A percentile compares a stretch with the other conserved stretches of the same genome.
phyloP scores from a whole-genome alignment of 225 moss, liverwort and hornwort species.

The Ulota crispa region DNA sequence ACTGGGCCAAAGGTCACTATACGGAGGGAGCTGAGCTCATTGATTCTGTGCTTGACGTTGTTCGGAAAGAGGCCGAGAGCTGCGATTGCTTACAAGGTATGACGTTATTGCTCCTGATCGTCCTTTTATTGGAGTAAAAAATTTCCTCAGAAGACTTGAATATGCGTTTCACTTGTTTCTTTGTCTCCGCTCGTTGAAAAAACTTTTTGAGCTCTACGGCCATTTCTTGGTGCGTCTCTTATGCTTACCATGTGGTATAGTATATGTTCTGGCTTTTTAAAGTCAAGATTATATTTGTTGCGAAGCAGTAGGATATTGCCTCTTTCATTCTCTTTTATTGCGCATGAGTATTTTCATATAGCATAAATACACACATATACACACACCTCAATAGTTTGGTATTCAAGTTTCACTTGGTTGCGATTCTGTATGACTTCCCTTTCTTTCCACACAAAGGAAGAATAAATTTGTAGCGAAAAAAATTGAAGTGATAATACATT shows the following conservation, averaged over 20 bases:
- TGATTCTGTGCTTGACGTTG: conserved; percentile 54
- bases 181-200: neutral
- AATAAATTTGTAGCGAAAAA: neutral
- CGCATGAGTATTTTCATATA: neutral
- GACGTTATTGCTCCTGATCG: neutral
- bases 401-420: neutral
- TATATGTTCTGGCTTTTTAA: neutral
- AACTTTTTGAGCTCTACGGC: neutral
- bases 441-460: neutral
- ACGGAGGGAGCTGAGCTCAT: conserved; percentile 55
- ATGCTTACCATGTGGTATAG: neutral
- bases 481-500: neutral
- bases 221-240: conserved; percentile 2
- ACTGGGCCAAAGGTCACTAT: conserved; percentile 57
- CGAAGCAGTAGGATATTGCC: neutral
- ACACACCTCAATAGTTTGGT: neutral
- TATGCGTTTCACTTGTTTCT: neutral
- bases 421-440: neutral
- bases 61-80: conserved; percentile 53
- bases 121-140: neutral
- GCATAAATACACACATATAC: too few species aligned
- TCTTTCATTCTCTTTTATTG: neutral
- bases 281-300: neutral
- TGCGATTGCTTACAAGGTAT: conserved; percentile 54
- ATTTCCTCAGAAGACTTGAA: neutral